These are phyloP conservation scores for Kazachstania viticola DNA, from an alignment of 805 yeast genomes.

Conservation along the genomic window DNA sequence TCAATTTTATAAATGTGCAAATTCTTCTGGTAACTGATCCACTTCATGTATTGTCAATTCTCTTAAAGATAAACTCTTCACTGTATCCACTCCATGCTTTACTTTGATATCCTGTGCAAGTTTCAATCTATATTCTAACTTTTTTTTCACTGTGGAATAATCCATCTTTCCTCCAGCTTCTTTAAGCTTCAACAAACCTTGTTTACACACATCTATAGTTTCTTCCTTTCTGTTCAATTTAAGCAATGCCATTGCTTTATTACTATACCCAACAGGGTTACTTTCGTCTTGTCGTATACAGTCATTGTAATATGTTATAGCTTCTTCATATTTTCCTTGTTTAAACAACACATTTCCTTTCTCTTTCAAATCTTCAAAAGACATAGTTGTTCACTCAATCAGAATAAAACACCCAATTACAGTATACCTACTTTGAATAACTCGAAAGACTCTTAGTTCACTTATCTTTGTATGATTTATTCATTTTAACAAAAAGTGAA, in stretches of 20 bases:
- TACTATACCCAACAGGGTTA: slow-evolving; percentile 51
- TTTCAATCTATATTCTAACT: slow-evolving; percentile 43
- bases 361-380: slow-evolving; percentile 18
- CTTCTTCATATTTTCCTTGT: slow-evolving; percentile 33
- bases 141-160: slow-evolving; percentile 29
- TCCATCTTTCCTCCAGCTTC: slow-evolving; percentile 1
- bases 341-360: slow-evolving; percentile 46
- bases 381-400: slow-evolving; percentile 1
- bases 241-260: slow-evolving; percentile 54
- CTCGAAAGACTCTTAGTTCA: too few relatives aligned
- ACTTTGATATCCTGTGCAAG: slow-evolving; percentile 23
- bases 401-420: too few relatives aligned
- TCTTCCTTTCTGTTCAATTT: slow-evolving; percentile 38
- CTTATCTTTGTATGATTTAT: too few relatives aligned
- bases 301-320: slow-evolving; percentile 42
- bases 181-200: slow-evolving; percentile 32
- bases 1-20: slow-evolving; percentile 4
- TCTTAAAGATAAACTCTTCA: neutral
- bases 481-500: too few relatives aligned
- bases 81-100: too few relatives aligned
- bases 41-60: slow-evolving; percentile 33
- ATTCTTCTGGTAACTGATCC: slow-evolving; percentile 33
- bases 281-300: slow-evolving; percentile 40
- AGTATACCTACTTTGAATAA: too few relatives aligned
- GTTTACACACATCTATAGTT: slow-evolving; percentile 39